Evolutionary conservation across 2,329 filamentous ascomycete species (phyloP), one percentile per base, ranked within the genome.

Genomic region (Fusarium circinatum): DNA sequence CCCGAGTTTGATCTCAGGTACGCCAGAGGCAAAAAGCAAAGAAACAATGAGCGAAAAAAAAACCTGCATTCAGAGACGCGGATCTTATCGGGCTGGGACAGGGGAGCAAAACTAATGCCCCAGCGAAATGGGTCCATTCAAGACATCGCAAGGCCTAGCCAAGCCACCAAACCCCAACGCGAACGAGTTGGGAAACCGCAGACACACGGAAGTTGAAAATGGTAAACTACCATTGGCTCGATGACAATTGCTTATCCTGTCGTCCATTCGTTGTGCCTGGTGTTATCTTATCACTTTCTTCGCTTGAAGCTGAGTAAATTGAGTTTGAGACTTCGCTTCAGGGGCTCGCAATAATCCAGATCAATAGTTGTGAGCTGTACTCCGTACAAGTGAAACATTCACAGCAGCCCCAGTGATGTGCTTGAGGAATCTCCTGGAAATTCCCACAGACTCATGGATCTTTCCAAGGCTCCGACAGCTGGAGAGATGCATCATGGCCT

Each of bases 71-170:
- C 58, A 58, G 45, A 77, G 60, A 56, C 63, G 44, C 55, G 61
- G 67, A 76, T 78, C 75, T 78, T 78, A 77, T 77, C 76, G 62
- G 64, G 48, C 51, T 58, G 48, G 44, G 56, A 62, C 63, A 65
- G 64, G 68, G 71, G 68, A 59, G 49, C 32, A 52, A 55, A 47
- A 26, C 66, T 42, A 39, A 30, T 68, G 44, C 71, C 67, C 63
- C 68, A 74, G 71, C 55, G 56, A 68, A 72, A 71, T 69, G 71
- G 64, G 47, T 42, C 68, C 54, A 32, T 38, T 41, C 36, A 54
- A 65, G 51, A 65, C 58, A 69, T 42, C 58, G 62, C 62, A 73
- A 65, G 68, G 63, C 56, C 66, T 52, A 74, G 70, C 71, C 70
- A 70, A 77, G 75, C 75, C 75, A 74, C 72, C 67, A 41, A 70